Conservation (phyloP, 371 early-diverging fungal genomes). For the Actinomortierella wolfii region DNA sequence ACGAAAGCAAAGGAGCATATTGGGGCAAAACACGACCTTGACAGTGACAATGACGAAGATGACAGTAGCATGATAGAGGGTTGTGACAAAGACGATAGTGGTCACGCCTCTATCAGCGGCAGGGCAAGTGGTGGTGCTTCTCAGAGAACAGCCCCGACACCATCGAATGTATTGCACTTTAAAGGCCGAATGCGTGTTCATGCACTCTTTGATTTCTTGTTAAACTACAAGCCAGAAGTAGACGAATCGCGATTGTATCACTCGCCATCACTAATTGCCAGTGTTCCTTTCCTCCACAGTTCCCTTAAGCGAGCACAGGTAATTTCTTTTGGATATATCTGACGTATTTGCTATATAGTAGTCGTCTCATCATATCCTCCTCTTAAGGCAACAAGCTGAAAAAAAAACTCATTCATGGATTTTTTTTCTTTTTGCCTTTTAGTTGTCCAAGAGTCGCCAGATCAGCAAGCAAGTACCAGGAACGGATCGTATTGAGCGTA, state of each 20-base stretch:
- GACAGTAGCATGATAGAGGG: too few species aligned
- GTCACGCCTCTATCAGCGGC: too few species aligned
- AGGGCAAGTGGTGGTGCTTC: too few species aligned
- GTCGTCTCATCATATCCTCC: too few species aligned
- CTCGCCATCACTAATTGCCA: constrained; percentile 28
- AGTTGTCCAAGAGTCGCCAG: constrained; percentile 33
- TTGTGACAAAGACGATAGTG: too few species aligned
- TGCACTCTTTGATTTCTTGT: constrained; percentile 29
- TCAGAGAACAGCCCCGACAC: too few species aligned
- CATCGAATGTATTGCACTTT: constrained; percentile 28
- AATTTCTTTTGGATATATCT: background rate
- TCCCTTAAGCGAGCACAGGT: constrained; percentile 34
- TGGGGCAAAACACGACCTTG: constrained; percentile 34
- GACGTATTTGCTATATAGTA: too few species aligned
- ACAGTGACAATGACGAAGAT: constrained; percentile 17
- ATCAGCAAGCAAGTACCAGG: constrained; percentile 25
- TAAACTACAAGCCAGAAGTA: constrained; percentile 22
- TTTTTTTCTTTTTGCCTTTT: too few species aligned
- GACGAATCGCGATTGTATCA: constrained; percentile 38
- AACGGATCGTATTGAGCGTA: constrained; percentile 19
- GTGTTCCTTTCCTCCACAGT: constrained; percentile 31
- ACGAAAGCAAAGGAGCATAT: constrained; percentile 21
- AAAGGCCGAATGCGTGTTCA: constrained; percentile 24
- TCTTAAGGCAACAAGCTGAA: too few species aligned
- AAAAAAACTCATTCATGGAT: too few species aligned